Evolutionary conservation across 106 monocot genomes (phyloP).

Genomic region (Acorus gramineus): DNA sequence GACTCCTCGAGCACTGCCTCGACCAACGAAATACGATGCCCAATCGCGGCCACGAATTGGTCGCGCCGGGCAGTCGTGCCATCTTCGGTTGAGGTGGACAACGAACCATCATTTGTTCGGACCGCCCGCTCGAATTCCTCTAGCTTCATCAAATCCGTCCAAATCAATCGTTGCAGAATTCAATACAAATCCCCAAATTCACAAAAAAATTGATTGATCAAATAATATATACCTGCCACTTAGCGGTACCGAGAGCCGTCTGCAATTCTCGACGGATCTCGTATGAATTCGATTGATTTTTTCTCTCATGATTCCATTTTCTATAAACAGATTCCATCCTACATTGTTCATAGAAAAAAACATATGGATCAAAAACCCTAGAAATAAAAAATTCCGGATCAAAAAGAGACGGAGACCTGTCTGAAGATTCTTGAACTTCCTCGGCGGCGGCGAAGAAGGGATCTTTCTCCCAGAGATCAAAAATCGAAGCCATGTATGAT

Average conservation of each 20-base stretch:
- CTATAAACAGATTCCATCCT: constrained; percentile 64
- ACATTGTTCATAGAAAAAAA: neutral
- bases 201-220: neutral
- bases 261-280: constrained; percentile 52
- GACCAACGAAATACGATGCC: constrained; percentile 22
- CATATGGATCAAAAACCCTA: neutral
- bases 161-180: neutral
- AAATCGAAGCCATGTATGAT: constrained; percentile 39
- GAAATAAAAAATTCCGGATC: neutral
- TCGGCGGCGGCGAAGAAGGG: constrained; percentile 68
- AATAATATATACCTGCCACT: constrained; percentile 55
- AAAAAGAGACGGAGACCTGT: constrained; percentile 21
- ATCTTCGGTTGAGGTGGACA: constrained; percentile 20
- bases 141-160: constrained; percentile 19
- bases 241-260: constrained; percentile 54
- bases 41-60: constrained; percentile 49
- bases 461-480: constrained; percentile 73
- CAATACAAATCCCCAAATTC: neutral
- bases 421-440: constrained; percentile 70
- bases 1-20: constrained; percentile 38
- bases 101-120: constrained; percentile 18
- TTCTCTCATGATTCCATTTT: constrained; percentile 41
- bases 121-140: constrained; percentile 51
- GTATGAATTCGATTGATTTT: neutral
- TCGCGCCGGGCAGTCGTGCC: constrained; percentile 36